phyloP scores from a whole-genome alignment of 75 land plant species.

The Ceratopteris richardii region DNA sequence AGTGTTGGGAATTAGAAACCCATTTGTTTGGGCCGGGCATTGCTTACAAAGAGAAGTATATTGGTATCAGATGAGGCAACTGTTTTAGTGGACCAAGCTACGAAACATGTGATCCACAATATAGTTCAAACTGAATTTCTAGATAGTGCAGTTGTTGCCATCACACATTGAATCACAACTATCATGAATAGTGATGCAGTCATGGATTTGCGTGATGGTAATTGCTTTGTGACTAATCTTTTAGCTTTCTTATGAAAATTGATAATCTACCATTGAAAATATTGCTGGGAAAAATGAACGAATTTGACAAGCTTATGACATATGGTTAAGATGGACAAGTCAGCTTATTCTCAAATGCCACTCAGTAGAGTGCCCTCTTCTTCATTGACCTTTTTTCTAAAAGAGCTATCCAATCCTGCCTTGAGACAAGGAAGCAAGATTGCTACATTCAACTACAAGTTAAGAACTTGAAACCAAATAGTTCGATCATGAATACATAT shows the following conservation, averaged over 20 bases:
- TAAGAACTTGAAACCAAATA: too few relatives aligned
- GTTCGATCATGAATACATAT: too few relatives aligned
- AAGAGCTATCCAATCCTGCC: too few relatives aligned
- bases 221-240: not conserved
- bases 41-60: conserved; percentile 51
- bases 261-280: not conserved
- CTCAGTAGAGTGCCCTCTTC: too few relatives aligned
- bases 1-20: conserved; percentile 80
- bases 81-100: conserved; percentile 71
- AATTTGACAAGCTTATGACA: conserved; percentile 51
- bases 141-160: conserved; percentile 51
- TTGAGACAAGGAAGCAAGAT: too few relatives aligned
- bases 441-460: too few relatives aligned
- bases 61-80: conserved; percentile 80
- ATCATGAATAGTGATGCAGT: conserved; percentile 68
- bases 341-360: too few relatives aligned
- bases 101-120: conserved; percentile 54
- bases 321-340: too few relatives aligned
- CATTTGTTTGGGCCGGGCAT: conserved; percentile 57
- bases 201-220: conserved; percentile 57
- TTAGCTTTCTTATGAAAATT: not conserved
- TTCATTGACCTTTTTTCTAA: too few relatives aligned
- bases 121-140: conserved; percentile 44
- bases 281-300: conserved; percentile 48
- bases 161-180: conserved; percentile 66